phyloP scores from a whole-genome alignment of 2,329 filamentous ascomycete species.

The Periconia digitata region DNA sequence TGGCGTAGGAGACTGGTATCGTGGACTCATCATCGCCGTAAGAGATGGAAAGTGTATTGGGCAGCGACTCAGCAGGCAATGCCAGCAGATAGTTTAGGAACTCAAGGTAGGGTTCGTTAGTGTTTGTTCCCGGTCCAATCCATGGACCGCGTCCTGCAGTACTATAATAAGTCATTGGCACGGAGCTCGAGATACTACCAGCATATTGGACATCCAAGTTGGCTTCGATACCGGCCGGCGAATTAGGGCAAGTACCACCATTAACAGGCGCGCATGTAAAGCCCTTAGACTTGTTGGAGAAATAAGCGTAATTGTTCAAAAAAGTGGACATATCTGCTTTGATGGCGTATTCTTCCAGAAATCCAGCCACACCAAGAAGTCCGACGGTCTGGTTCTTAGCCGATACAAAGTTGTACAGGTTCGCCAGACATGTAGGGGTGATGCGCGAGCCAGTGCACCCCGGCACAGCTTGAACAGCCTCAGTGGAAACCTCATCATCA shows the following conservation, averaged over 20 bases:
- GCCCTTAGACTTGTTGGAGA: slow-evolving; percentile 42
- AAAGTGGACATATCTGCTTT: slow-evolving; percentile 61
- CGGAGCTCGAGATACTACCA: slow-evolving; percentile 56
- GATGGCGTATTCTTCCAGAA: slow-evolving; percentile 53
- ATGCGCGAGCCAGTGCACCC: slow-evolving; percentile 22
- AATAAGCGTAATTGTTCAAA: slow-evolving; percentile 51
- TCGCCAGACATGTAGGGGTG: slow-evolving; percentile 35
- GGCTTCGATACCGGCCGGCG: slow-evolving; percentile 55
- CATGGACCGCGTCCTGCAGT: slow-evolving; percentile 61
- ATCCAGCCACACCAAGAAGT: slow-evolving; percentile 56
- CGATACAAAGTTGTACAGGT: slow-evolving; percentile 53
- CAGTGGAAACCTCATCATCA: slow-evolving; percentile 8
- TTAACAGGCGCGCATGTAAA: slow-evolving; percentile 63
- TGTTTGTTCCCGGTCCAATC: slow-evolving; percentile 50
- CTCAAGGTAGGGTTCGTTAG: slow-evolving; percentile 69
- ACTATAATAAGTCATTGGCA: slow-evolving; percentile 60
- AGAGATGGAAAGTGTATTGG: slow-evolving; percentile 64
- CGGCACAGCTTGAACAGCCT: slow-evolving; percentile 14
- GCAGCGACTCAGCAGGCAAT: slow-evolving; percentile 55
- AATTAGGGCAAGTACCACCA: slow-evolving; percentile 54
- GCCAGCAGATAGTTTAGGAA: slow-evolving; percentile 62
- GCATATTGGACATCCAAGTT: slow-evolving; percentile 67
- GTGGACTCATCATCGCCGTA: slow-evolving; percentile 70
- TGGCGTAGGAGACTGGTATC: slow-evolving; percentile 63
- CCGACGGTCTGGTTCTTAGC: slow-evolving; percentile 57